Evolutionary conservation across 1,284 basidiomycete genomes (phyloP).

Genomic region (Xerocomus amazonicus): DNA sequence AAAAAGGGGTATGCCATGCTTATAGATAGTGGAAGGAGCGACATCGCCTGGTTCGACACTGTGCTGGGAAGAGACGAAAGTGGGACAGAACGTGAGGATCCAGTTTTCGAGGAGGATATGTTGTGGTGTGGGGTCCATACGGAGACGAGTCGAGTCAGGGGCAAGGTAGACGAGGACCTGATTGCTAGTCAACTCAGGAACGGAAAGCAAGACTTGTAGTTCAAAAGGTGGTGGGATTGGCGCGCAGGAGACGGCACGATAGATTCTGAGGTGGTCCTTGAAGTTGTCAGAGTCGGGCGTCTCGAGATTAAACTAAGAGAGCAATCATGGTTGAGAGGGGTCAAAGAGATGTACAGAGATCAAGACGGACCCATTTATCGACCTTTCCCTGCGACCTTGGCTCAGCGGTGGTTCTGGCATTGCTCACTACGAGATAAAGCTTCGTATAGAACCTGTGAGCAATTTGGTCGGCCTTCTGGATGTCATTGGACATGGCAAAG

Average conservation of each 20-base stretch:
- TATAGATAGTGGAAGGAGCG: conserved; percentile 74
- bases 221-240: conserved; percentile 46
- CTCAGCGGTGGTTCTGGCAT: conserved; percentile 60
- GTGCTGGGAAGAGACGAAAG: conserved; percentile 16
- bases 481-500: conserved; percentile 47
- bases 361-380: conserved; percentile 71
- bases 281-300: conserved; percentile 65
- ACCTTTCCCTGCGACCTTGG: conserved; percentile 44
- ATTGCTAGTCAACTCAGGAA: conserved; percentile 65
- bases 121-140: conserved; percentile 63
- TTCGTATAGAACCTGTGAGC: conserved; percentile 76
- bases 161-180: conserved; percentile 66
- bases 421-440: conserved; percentile 65
- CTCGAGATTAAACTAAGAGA: conserved; percentile 71
- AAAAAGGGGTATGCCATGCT: conserved; percentile 76
- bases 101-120: conserved; percentile 74
- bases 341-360: neutral
- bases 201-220: conserved; percentile 63
- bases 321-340: neutral
- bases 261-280: conserved; percentile 57
- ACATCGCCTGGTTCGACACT: conserved; percentile 45
- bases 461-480: conserved; percentile 77
- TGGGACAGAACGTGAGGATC: conserved; percentile 50
- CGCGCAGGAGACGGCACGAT: conserved; percentile 54
- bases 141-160: conserved; percentile 54